Conservation (phyloP, 225 moss, liverwort and hornwort genomes). For the Antitrichia curtipendula region DNA sequence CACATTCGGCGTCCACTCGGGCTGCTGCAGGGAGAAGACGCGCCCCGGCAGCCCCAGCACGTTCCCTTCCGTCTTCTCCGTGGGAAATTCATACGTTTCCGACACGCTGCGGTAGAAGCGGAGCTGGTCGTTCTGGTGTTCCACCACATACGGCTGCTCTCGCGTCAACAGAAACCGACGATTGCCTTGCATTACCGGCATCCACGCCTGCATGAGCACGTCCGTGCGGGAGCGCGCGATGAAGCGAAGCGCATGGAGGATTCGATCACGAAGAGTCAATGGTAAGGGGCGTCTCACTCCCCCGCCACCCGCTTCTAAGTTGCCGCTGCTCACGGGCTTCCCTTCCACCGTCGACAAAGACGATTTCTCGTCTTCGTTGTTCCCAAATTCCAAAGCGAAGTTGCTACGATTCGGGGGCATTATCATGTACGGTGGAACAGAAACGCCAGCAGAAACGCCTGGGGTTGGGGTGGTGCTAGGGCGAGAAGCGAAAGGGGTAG, state of each 20-base stretch:
- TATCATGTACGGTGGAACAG: background rate
- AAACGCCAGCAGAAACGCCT: background rate
- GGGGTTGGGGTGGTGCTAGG: background rate
- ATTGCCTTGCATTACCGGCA: slow-evolving; percentile 57
- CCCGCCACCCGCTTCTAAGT: background rate
- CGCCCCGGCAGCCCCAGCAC: slow-evolving; percentile 74
- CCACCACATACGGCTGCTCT: slow-evolving; percentile 72
- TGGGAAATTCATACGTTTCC: slow-evolving; percentile 68
- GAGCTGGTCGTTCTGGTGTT: slow-evolving; percentile 45
- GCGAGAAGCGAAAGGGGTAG: background rate
- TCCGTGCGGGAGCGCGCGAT: slow-evolving; percentile 27
- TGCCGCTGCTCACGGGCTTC: slow-evolving; percentile 9
- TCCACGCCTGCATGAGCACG: slow-evolving; percentile 79
- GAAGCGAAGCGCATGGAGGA: slow-evolving; percentile 33
- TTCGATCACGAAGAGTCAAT: slow-evolving; percentile 6
- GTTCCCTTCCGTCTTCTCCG: slow-evolving; percentile 41
- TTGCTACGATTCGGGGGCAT: background rate
- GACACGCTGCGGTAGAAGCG: slow-evolving; percentile 58
- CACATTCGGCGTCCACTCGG: slow-evolving; percentile 98
- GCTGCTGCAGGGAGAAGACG: slow-evolving; percentile 50
- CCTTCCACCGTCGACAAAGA: slow-evolving; percentile 20
- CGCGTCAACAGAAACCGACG: slow-evolving; percentile 45
- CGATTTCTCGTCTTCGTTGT: slow-evolving; percentile 28
- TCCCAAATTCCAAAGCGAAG: slow-evolving; percentile 9
- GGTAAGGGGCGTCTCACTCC: background rate